Evolutionary conservation across 305 asterid genomes (phyloP).

Genomic region (Fraxinus platypoda): DNA sequence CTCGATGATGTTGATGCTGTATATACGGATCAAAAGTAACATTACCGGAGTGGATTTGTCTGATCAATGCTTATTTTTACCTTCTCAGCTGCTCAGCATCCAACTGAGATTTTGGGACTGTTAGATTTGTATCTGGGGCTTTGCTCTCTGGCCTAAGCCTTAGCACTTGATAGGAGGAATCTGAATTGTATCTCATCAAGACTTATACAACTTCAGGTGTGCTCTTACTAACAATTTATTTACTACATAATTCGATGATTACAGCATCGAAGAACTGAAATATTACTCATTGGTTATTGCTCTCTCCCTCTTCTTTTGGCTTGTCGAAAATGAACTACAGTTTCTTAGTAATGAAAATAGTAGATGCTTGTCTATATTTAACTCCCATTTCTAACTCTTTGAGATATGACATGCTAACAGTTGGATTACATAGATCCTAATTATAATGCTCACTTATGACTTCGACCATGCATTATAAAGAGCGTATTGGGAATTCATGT

Average conservation of each 20-base stretch:
- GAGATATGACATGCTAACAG: not conserved
- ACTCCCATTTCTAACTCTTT: not conserved
- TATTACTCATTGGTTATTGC: conserved; percentile 4
- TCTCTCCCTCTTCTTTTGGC: not conserved
- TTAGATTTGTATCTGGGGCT: conserved; percentile 9
- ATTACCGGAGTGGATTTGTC: not conserved
- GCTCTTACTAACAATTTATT: not conserved
- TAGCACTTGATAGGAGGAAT: not conserved
- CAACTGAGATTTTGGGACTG: conserved; percentile 20
- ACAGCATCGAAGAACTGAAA: not conserved
- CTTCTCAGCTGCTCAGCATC: conserved; percentile 19
- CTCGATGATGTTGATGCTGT: conserved; percentile 96
- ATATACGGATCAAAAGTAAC: conserved; percentile 75
- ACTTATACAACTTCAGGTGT: not conserved
- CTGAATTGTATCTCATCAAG: conserved; percentile 5
- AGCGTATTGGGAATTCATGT: not conserved
- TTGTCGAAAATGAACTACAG: not conserved
- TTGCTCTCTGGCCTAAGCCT: conserved; percentile 4
- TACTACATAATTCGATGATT: not conserved
- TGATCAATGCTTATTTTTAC: not conserved
- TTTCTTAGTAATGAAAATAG: not conserved
- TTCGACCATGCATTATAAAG: not conserved
- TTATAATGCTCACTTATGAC: not conserved
- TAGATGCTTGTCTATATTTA: not conserved
- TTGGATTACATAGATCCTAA: not conserved